These are phyloP conservation scores for Catunica adiposa DNA, from an alignment of 2,329 filamentous ascomycete species.

Conservation along the genomic window DNA sequence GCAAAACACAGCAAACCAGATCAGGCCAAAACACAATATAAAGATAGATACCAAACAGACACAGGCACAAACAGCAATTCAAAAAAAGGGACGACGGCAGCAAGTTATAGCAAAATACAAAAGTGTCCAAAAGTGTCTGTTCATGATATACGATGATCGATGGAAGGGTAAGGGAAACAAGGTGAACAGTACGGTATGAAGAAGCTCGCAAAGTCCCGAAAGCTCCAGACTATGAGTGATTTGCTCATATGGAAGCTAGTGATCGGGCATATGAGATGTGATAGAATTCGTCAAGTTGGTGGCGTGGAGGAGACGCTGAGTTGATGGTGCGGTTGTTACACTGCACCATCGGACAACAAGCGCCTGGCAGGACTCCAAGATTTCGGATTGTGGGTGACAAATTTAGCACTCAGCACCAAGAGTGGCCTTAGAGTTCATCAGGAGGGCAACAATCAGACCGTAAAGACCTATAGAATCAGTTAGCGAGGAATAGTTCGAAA, in stretches of 20 bases:
- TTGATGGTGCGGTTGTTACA: not conserved
- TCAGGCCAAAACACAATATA: not conserved
- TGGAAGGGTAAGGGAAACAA: not conserved
- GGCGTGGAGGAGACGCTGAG: not conserved
- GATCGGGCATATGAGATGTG: not conserved
- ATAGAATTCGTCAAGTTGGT: not conserved
- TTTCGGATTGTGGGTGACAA: not conserved
- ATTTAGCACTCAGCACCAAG: constrained; percentile 46
- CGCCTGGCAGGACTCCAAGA: not conserved
- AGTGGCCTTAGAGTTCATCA: constrained; percentile 94
- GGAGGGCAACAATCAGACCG: constrained; percentile 91
- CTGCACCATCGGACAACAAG: not conserved
- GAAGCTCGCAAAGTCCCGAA: no score
- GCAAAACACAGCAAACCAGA: not conserved
- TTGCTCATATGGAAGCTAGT: not conserved
- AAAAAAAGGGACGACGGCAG: not conserved
- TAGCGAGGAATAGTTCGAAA: constrained; percentile 3
- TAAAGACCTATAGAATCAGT: constrained; percentile 58
- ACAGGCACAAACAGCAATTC: not conserved
- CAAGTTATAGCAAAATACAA: not conserved
- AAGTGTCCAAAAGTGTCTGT: not conserved
- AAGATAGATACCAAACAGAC: not conserved
- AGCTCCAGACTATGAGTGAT: no score
- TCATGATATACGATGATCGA: not conserved
- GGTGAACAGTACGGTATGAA: no score